Evolutionary conservation across 2,329 filamentous ascomycete species (phyloP).

Genomic region (Alternaria ethzedia): DNA sequence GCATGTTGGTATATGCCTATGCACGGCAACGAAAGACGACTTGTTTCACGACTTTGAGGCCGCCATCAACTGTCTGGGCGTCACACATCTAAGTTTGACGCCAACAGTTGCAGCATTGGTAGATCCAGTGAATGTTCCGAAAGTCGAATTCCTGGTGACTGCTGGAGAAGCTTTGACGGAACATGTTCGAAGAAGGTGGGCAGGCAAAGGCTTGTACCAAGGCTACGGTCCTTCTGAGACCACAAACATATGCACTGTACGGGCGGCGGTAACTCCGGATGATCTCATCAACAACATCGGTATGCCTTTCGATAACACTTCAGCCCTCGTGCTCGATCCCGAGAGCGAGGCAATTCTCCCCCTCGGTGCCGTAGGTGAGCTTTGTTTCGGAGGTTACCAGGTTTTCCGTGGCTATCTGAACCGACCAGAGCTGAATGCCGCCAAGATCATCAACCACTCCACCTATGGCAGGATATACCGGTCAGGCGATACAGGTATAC

Average conservation of each 20-base stretch:
- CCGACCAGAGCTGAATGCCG: slow-evolving; percentile 64
- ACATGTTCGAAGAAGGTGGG: slow-evolving; percentile 74
- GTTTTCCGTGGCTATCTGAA: slow-evolving; percentile 77
- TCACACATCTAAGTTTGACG: slow-evolving; percentile 85
- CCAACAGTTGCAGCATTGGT: slow-evolving; percentile 84
- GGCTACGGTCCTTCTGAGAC: slow-evolving; percentile 84
- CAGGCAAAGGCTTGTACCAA: slow-evolving; percentile 71
- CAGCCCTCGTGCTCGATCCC: slow-evolving; percentile 67
- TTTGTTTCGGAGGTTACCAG: slow-evolving; percentile 87
- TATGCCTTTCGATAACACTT: slow-evolving; percentile 75
- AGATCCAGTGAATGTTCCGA: slow-evolving; percentile 70
- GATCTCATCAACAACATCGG: slow-evolving; percentile 80
- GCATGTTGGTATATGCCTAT: slow-evolving; percentile 78
- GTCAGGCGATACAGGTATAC: slow-evolving; percentile 80
- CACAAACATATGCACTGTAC: slow-evolving; percentile 85
- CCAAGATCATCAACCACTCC: slow-evolving; percentile 74
- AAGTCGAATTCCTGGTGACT: slow-evolving; percentile 77
- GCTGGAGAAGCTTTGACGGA: slow-evolving; percentile 81
- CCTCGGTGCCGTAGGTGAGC: slow-evolving; percentile 75
- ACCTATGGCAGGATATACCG: slow-evolving; percentile 76
- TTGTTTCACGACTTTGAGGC: slow-evolving; percentile 75
- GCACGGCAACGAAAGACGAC: slow-evolving; percentile 74
- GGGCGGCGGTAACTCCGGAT: slow-evolving; percentile 61
- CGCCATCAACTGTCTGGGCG: slow-evolving; percentile 65
- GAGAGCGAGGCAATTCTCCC: slow-evolving; percentile 59